Base-by-base conservation (phyloP, 2,329 filamentous ascomycete genomes). In the Apiospora koreana region DNA sequence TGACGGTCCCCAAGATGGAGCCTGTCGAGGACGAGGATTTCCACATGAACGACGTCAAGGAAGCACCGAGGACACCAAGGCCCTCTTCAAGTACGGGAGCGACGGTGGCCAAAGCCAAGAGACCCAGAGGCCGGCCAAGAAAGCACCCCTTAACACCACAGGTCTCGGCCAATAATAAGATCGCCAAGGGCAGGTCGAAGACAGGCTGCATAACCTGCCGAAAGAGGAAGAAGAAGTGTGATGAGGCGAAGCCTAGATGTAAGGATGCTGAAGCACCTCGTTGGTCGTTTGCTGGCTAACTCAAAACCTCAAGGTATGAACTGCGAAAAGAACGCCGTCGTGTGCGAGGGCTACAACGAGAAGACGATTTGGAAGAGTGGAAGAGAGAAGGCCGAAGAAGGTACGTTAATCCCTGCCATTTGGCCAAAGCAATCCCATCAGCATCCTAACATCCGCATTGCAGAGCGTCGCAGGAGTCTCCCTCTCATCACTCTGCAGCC, bases 291-390 rank as follows among this genome's bases (percentile, higher is more conserved):
- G 31, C 23, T n/a, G 12, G 69, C 74, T 70, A 65, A 70, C 66
- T 72, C 76, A n/a, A n/a, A n/a, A n/a, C 38, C 79, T 73, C 70
- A 70, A 94, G 92, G 93, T 76, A 86, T 94, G 80, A 97, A 97
- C 76, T 97, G 94, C 78, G 92, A 96, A 82, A 97, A 97, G 86
- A 97, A 97, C 79, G 94, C 94, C 10, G 93, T 97, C 16, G 89
- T 95, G 16, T 97, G 94, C 78, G 94, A 97, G 81, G 94, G 94
- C 16, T 97, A 97, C 78, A 93, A 93, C 67, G 92, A 94, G 72
- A 94, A 94, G 79, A 92, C 93, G 71, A 88, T 94, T 68, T 97
- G 94, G 94, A 94, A 91, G 80, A 95, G 93, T 77, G 94, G 94
- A 38, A 94, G 89, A 78, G 92, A 95, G 80, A 92, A 87, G 77